Base-by-base conservation (phyloP, 148 eudicot genomes). In the Cornus suecica region DNA sequence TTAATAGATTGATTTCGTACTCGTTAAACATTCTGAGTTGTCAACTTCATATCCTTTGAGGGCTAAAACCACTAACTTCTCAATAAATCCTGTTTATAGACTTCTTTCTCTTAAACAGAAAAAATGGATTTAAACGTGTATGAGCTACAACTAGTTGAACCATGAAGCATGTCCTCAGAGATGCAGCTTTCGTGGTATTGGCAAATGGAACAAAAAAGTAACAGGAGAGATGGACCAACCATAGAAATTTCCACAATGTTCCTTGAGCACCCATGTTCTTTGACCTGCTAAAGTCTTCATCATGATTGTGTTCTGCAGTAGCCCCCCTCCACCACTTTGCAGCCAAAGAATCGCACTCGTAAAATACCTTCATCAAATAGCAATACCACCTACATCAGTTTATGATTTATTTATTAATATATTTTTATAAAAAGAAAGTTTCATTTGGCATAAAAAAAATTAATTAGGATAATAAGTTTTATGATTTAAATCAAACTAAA, bases 221-320 rank as follows among this genome's bases (percentile, higher is more conserved):
- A 82, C 80, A 14, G 88, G 88, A 45, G 88, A 79, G 60, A 79
- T 77, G 9, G 83, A 67, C 87, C 80, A 81, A 51, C 76, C 68
- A 73, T 81, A 78, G 54, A 80, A 63, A 54, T 78, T 66, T 26
- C 72, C 85, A 77, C 80, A 75, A 87, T 87, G n/a, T n/a, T n/a
- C n/a, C n/a, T n/a, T n/a, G n/a, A n/a, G n/a, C n/a, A n/a, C n/a
- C n/a, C n/a, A n/a, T n/a, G n/a, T n/a, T n/a, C n/a, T n/a, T n/a
- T n/a, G n/a, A n/a, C n/a, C n/a, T n/a, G n/a, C n/a, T n/a, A 51
- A 72, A 76, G 76, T 87, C 87, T 80, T 87, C 93, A 41, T 89
- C 84, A 37, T 83, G 86, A 48, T 76, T 82, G 28, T 61, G 71
- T 30, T 65, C 80, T 26, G 70, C 63, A 28, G 74, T 66, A 51